These are phyloP conservation scores for Telfairia occidentalis DNA, from an alignment of 331 rosid species.

Conservation along the genomic window DNA sequence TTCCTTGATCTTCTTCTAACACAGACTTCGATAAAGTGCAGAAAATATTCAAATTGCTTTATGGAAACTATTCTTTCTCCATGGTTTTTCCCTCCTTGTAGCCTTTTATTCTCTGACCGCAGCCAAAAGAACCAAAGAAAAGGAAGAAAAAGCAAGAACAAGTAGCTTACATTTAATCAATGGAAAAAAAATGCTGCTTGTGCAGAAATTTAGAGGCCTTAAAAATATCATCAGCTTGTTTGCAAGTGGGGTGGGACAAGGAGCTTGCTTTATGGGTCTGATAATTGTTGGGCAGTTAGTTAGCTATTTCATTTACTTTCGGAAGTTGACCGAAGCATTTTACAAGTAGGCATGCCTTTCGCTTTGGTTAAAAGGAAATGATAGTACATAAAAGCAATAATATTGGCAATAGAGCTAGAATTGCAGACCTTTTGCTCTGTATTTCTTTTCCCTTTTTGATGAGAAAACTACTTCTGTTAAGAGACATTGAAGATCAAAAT, in stretches of 20 bases:
- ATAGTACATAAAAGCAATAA: background rate
- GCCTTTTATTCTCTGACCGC: background rate
- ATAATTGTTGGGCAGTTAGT: constrained; percentile 14
- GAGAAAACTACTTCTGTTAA: background rate
- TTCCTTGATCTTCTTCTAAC: background rate
- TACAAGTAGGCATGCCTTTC: constrained; percentile 4
- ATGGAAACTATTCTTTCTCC: background rate
- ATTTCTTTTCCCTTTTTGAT: background rate
- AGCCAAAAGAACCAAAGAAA: background rate
- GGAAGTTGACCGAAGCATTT: constrained; percentile 17
- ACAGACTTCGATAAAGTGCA: background rate
- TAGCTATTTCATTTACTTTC: constrained; percentile 11
- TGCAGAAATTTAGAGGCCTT: background rate
- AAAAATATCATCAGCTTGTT: background rate
- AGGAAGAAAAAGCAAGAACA: background rate
- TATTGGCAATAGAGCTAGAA: background rate
- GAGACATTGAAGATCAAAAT: background rate
- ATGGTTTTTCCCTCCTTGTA: background rate
- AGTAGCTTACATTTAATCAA: background rate
- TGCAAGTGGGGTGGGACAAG: constrained; percentile 3
- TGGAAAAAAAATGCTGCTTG: background rate
- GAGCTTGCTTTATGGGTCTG: constrained; percentile 18
- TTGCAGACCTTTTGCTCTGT: constrained; percentile 8
- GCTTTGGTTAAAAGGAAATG: constrained; percentile 11
- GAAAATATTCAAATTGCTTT: background rate